phyloP scores from a whole-genome alignment of 2,329 filamentous ascomycete species.

The Xylariaceae sp. region DNA sequence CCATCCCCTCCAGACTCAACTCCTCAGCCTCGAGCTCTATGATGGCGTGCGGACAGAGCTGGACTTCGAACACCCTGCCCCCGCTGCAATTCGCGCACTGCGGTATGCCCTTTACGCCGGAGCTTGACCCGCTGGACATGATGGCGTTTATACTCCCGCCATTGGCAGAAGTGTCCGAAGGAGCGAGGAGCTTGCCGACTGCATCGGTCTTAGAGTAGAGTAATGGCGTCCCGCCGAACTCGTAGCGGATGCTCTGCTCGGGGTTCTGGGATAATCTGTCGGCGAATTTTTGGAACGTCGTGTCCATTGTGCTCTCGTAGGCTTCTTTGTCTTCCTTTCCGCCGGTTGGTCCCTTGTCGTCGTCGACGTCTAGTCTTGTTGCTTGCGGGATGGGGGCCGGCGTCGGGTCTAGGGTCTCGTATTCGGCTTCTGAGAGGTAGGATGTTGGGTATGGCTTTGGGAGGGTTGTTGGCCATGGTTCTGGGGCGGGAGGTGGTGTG shows the following conservation, averaged over 20 bases:
- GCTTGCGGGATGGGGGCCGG: constrained; percentile 50
- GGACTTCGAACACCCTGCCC: constrained; percentile 80
- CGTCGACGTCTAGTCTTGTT: constrained; percentile 48
- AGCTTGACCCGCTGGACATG: constrained; percentile 25
- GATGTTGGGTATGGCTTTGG: constrained; percentile 71
- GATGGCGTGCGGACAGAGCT: constrained; percentile 89
- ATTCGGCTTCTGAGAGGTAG: constrained; percentile 84
- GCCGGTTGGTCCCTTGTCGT: constrained; percentile 37
- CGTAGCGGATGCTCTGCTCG: constrained; percentile 78
- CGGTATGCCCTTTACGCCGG: constrained; percentile 55
- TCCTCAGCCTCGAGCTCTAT: constrained; percentile 80
- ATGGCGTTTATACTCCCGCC: constrained; percentile 9
- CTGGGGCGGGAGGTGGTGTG: constrained; percentile 42
- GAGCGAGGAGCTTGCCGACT: constrained; percentile 63
- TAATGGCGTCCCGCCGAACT: constrained; percentile 69
- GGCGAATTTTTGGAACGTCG: constrained; percentile 72
- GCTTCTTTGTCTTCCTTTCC: constrained; percentile 65
- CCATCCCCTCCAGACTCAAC: constrained; percentile 75
- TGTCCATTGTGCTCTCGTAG: constrained; percentile 74
- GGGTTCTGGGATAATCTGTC: constrained; percentile 77
- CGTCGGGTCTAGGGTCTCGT: constrained; percentile 73
- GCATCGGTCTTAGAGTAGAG: constrained; percentile 77
- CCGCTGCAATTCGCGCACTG: constrained; percentile 74
- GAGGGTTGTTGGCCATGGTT: constrained; percentile 76
- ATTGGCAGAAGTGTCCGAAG: constrained; percentile 10